These are phyloP conservation scores for Metroxylon sagu DNA, from an alignment of 176 grass and related monocot species.

Conservation along the genomic window DNA sequence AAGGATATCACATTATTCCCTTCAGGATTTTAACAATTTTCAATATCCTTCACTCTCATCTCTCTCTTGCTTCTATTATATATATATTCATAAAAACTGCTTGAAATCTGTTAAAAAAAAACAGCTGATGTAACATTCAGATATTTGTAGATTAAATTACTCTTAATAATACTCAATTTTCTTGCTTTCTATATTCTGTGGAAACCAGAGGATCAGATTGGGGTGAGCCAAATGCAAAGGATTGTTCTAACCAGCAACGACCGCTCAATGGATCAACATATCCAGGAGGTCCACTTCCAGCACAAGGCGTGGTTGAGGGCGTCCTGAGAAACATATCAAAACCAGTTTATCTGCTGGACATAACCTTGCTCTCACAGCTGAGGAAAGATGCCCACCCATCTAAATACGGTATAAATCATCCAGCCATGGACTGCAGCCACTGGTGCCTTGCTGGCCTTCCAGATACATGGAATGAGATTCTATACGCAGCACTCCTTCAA, in stretches of 20 bases:
- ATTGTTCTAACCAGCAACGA: constrained; percentile 46
- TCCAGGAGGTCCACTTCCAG: constrained; percentile 34
- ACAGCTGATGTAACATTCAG: not conserved
- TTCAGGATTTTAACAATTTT: too few species aligned
- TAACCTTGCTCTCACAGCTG: constrained; percentile 90
- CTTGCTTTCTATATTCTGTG: not conserved
- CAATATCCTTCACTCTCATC: too few species aligned
- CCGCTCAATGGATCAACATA: constrained; percentile 58
- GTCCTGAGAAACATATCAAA: constrained; percentile 52
- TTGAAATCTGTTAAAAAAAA: too few species aligned
- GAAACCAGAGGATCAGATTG: constrained; percentile 54
- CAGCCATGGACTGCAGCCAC: constrained; percentile 87
- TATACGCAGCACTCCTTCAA: constrained; percentile 36
- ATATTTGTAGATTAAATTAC: not conserved
- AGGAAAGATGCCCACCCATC: constrained; percentile 81
- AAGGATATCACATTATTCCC: too few species aligned
- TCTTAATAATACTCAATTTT: not conserved
- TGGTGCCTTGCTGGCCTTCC: constrained; percentile 94
- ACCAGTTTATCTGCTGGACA: constrained; percentile 75
- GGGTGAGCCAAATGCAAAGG: constrained; percentile 32
- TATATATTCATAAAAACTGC: too few species aligned
- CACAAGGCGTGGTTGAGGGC: constrained; percentile 42
- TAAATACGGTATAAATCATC: constrained; percentile 58
- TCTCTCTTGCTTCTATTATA: too few species aligned
- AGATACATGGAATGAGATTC: constrained; percentile 93